phyloP scores from a whole-genome alignment of 1,284 basidiomycete species.

The Boletellus deceptivus region DNA sequence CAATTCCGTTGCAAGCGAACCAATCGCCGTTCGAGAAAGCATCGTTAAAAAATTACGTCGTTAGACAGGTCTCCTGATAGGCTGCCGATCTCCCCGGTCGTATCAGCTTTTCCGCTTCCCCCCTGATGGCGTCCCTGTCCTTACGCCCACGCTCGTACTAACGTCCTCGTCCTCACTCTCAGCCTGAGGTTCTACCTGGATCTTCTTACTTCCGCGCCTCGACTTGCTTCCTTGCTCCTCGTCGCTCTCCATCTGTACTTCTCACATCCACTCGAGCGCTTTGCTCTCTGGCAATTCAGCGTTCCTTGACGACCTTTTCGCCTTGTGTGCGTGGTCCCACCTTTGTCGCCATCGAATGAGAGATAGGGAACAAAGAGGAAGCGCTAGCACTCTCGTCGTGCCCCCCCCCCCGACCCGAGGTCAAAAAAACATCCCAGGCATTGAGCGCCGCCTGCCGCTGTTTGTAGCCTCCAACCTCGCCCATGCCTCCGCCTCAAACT shows the following conservation, averaged over 20 bases:
- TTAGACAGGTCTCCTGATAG: too few relatives aligned
- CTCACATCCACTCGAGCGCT: constrained; percentile 71
- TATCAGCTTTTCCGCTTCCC: constrained; percentile 47
- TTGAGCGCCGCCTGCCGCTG: constrained; percentile 34
- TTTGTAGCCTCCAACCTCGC: constrained; percentile 72
- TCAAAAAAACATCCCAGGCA: constrained; percentile 35
- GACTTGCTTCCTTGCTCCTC: constrained; percentile 70
- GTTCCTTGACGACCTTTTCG: constrained; percentile 71
- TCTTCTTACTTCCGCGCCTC: constrained; percentile 55
- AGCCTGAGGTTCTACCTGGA: constrained; percentile 51
- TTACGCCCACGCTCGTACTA: constrained; percentile 20
- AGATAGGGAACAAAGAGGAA: background rate
- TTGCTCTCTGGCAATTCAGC: constrained; percentile 69
- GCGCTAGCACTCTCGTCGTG: too few relatives aligned
- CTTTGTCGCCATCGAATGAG: background rate
- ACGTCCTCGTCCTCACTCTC: constrained; percentile 56
- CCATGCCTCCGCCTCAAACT: constrained; percentile 71
- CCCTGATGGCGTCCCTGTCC: constrained; percentile 37
- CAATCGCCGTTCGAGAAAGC: too few relatives aligned
- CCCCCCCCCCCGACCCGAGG: too few relatives aligned
- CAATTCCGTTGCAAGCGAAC: too few relatives aligned
- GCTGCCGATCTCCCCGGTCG: constrained; percentile 37
- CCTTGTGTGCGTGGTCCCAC: constrained; percentile 53
- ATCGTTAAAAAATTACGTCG: too few relatives aligned
- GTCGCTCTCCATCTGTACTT: constrained; percentile 66